These are phyloP conservation scores for Erysimum cheiri DNA, from an alignment of 441 rosid genomes.

Conservation along the genomic window DNA sequence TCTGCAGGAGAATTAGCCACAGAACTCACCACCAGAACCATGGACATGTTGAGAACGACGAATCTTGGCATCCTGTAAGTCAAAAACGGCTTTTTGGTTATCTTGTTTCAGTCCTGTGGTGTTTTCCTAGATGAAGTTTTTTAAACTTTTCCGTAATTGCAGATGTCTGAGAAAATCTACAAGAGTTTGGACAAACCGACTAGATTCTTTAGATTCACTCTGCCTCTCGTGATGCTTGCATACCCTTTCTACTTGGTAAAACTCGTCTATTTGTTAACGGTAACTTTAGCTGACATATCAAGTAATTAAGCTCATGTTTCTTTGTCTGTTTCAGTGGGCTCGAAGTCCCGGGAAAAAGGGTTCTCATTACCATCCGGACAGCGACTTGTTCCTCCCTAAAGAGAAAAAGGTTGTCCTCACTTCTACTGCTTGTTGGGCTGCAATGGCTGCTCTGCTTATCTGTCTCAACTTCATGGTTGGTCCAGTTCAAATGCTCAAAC, in stretches of 20 bases:
- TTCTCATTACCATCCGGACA: constrained; percentile 67
- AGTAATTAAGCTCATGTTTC: constrained; percentile 26
- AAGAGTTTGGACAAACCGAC: constrained; percentile 61
- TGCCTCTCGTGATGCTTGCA: constrained; percentile 72
- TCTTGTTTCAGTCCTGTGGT: neutral
- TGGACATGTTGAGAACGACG: constrained; percentile 96
- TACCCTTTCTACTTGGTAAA: constrained; percentile 75
- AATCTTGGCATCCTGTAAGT: constrained; percentile 94
- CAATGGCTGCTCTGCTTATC: constrained; percentile 61
- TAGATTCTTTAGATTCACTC: constrained; percentile 54
- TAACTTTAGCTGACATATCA: constrained; percentile 25
- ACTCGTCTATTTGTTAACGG: neutral
- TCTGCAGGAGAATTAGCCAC: constrained; percentile 90
- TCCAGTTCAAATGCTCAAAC: constrained; percentile 64
- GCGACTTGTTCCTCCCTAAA: constrained; percentile 61
- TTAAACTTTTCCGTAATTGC: constrained; percentile 25
- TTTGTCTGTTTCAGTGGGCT: constrained; percentile 53
- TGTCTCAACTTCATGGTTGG: constrained; percentile 57
- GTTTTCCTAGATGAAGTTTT: constrained; percentile 13
- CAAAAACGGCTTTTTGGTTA: neutral
- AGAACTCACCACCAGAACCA: constrained; percentile 96
- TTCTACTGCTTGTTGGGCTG: constrained; percentile 74
- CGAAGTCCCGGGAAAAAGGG: constrained; percentile 77
- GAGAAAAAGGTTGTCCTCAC: constrained; percentile 62
- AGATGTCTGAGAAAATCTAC: constrained; percentile 83